Base-by-base conservation (phyloP, 2,329 filamentous ascomycete genomes). In the Pyricularia pennisetigena region DNA sequence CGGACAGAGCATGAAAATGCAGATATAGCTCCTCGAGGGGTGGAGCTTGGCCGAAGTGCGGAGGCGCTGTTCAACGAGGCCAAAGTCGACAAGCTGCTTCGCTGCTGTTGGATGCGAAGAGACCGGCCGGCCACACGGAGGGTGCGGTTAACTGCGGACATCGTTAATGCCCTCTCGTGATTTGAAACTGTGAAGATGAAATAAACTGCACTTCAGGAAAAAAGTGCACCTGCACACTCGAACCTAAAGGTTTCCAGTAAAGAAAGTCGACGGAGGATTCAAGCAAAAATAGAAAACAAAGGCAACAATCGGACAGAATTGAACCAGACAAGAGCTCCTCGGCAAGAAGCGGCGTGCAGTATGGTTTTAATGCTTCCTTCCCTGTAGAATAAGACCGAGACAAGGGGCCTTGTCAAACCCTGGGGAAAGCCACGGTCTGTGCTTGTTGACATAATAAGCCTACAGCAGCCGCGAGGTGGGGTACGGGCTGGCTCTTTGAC, bases 111-210 rank as follows among this genome's bases (percentile, higher is more conserved):
- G 64, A 66, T 54, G 64, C 66, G 66, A 23, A 67, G 29, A 62
- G 66, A 62, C 54, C 66, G 54, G 24, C 66, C 30, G 28, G 66
- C 66, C n/a, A 61, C 57, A 26, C 67, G 67, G 35, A 68, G 62
- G 10, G 62, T 61, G n/a, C 67, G 63, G 61, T 65, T 59, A 26
- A 61, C 62, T 41, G 67, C 67, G 1, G 63, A 68, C 67, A 68
- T 68, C 10, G 26, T 62, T 63, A n/a, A n/a, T 63, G 26, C 28
- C 16, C 59, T 63, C 14, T 64, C 32, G 62, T 64, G 16, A 64
- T 30, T n/a, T 14, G 26, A 8, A 24, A 16, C 14, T 32, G 3
- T 35, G 23, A 49, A 26, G 7, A 61, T 24, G 10, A 61, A 8
- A 61, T 16, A 24, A n/a, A 24, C 57, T 8, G 57, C 7, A 4